Evolutionary conservation across 2,329 filamentous ascomycete genomes (phyloP).

Genomic region (Diaporthe aspalathi): DNA sequence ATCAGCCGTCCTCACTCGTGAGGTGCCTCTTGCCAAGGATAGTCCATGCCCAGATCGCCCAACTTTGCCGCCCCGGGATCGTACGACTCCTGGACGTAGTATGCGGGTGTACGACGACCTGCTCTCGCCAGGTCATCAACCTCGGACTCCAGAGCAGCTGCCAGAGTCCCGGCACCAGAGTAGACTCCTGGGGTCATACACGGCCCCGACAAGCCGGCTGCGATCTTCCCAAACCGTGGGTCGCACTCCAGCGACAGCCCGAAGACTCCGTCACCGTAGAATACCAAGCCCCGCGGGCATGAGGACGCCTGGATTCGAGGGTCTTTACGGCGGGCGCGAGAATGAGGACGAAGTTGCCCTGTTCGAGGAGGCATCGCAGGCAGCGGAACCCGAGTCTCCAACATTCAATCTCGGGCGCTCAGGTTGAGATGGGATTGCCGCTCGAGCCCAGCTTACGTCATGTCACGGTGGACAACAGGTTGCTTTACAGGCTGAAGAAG

Average conservation of each 20-base stretch:
- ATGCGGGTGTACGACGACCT: constrained; percentile 61
- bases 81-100: constrained; percentile 41
- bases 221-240: constrained; percentile 40
- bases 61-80: constrained; percentile 36
- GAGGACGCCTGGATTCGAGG: constrained; percentile 56
- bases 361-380: constrained; percentile 46
- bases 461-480: background rate
- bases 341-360: constrained; percentile 58
- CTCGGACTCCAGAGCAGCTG: constrained; percentile 63
- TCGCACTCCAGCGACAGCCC: constrained; percentile 41
- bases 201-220: constrained; percentile 51
- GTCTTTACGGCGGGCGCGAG: constrained; percentile 61
- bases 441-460: background rate
- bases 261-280: constrained; percentile 43
- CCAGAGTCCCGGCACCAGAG: constrained; percentile 61
- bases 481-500: background rate
- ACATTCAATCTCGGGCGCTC: background rate
- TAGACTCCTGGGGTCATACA: constrained; percentile 56
- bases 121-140: constrained; percentile 56
- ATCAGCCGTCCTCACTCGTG: constrained; percentile 11
- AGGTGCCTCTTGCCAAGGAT: constrained; percentile 2
- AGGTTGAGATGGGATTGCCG: constrained; percentile 5
- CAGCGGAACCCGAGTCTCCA: constrained; percentile 12
- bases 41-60: constrained; percentile 28
- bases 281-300: constrained; percentile 53